These are phyloP conservation scores for Nitzschia sp. DNA, from an alignment of 108 stramenopile species.

Conservation along the genomic window DNA sequence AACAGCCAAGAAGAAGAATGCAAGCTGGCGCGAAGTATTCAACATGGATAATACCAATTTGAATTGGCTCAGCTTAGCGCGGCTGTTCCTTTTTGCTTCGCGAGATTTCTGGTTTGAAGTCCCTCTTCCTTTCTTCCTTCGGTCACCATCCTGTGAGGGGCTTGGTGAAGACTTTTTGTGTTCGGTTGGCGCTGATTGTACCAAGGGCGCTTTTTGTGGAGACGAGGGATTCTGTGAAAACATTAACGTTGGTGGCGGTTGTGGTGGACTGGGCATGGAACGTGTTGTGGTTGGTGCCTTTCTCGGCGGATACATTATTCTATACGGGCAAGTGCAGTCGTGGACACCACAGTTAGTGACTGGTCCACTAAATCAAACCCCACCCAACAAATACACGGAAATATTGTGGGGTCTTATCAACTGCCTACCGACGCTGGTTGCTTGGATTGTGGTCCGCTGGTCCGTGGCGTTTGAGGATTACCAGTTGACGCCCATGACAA, in stretches of 20 bases:
- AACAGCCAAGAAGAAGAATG: slow-evolving; percentile 81
- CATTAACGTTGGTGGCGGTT: slow-evolving; percentile 78
- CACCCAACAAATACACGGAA: slow-evolving; percentile 87
- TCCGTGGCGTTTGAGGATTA: slow-evolving; percentile 57
- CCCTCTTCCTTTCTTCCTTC: slow-evolving; percentile 90
- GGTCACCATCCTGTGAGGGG: slow-evolving; percentile 76
- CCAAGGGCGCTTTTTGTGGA: slow-evolving; percentile 64
- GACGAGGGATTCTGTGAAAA: slow-evolving; percentile 54
- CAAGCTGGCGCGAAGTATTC: slow-evolving; percentile 71
- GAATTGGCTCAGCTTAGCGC: slow-evolving; percentile 82
- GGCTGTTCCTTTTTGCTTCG: slow-evolving; percentile 91
- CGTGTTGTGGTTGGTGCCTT: slow-evolving; percentile 87
- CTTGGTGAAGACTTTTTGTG: slow-evolving; percentile 65
- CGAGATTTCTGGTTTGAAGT: slow-evolving; percentile 98
- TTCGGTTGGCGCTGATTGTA: slow-evolving; percentile 47
- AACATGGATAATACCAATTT: slow-evolving; percentile 81
- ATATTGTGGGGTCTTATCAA: slow-evolving; percentile 86
- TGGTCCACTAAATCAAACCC: slow-evolving; percentile 77
- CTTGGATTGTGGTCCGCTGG: slow-evolving; percentile 57
- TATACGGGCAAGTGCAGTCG: slow-evolving; percentile 94
- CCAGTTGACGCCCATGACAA: slow-evolving; percentile 58
- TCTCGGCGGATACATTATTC: slow-evolving; percentile 92
- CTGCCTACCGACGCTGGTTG: slow-evolving; percentile 70
- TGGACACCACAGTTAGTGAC: slow-evolving; percentile 93
- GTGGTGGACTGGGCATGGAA: slow-evolving; percentile 76